A percentile compares a stretch with the other conserved stretches of the same genome.
These are phyloP conservation scores for Scenedesmus sp. DNA, from an alignment of 163 green algal species.

Conservation along the genomic window DNA sequence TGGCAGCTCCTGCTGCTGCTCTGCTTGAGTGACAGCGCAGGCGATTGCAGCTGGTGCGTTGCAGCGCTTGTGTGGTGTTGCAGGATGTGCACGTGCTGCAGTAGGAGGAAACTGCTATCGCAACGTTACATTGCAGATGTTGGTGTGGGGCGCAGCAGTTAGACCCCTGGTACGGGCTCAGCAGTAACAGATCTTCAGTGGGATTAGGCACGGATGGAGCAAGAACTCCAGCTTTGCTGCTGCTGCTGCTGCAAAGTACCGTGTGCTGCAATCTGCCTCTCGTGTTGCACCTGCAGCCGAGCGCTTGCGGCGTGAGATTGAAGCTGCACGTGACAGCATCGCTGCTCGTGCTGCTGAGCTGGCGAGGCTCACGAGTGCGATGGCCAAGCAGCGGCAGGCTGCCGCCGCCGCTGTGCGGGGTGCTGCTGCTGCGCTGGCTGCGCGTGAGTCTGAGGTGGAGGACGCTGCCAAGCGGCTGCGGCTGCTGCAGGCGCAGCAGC, in stretches of 20 bases:
- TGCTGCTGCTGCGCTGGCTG: constrained; percentile 25
- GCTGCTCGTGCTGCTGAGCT: background rate
- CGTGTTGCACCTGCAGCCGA: background rate
- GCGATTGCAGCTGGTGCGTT: too few species aligned
- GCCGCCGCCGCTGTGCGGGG: background rate
- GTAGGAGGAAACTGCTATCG: too few species aligned
- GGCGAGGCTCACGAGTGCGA: background rate
- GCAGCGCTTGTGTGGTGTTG: too few species aligned
- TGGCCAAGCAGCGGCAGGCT: background rate
- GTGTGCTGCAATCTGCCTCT: background rate
- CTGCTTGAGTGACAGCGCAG: too few species aligned
- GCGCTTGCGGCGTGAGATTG: background rate
- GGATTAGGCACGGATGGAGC: too few species aligned
- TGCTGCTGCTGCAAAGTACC: background rate
- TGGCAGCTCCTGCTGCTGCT: too few species aligned
- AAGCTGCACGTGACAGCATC: background rate
- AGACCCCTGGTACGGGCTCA: too few species aligned
- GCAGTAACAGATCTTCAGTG: too few species aligned
- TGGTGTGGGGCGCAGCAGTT: too few species aligned
- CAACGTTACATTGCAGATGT: too few species aligned
- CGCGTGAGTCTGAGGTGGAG: constrained; percentile 5
- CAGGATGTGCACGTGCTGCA: too few species aligned
- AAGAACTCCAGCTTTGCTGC: background rate
- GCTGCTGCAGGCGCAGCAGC: constrained; percentile 4
- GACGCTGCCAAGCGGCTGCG: constrained; percentile 1